Conservation (phyloP, 257 asterid genomes). For the Fraxinus pennsylvanica region DNA sequence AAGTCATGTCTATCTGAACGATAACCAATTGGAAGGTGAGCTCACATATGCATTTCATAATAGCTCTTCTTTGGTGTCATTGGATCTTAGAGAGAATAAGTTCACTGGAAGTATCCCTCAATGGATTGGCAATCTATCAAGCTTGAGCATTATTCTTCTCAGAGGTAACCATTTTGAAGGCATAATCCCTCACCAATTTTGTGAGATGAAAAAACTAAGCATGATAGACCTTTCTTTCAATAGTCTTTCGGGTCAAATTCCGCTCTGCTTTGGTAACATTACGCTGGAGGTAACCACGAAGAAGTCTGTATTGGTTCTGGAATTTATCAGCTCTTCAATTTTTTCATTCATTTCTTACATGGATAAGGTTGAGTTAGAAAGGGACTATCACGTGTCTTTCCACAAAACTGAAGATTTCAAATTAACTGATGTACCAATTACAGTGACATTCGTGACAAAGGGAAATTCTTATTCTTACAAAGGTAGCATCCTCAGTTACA, state of each 20-base stretch:
- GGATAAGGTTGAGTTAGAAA: neutral
- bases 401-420: neutral
- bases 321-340: too few relatives aligned
- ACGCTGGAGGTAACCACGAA: neutral
- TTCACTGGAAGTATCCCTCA: neutral
- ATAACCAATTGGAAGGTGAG: neutral
- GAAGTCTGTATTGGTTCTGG: too few relatives aligned
- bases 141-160: neutral
- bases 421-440: neutral
- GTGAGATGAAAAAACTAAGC: neutral
- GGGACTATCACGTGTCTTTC: neutral
- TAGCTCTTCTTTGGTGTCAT: neutral
- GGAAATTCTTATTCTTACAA: slow-evolving; percentile 2
- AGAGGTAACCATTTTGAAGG: slow-evolving; percentile 10
- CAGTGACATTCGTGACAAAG: neutral
- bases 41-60: neutral
- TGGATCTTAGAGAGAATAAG: neutral
- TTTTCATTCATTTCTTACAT: neutral
- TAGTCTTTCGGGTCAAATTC: neutral
- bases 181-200: neutral
- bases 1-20: neutral
- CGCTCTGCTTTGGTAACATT: slow-evolving; percentile 12
- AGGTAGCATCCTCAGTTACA: slow-evolving; percentile 9
- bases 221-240: slow-evolving; percentile 15
- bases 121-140: neutral